phyloP scores from a whole-genome alignment of 2,329 filamentous ascomycete species.

The Phialophora expanda region DNA sequence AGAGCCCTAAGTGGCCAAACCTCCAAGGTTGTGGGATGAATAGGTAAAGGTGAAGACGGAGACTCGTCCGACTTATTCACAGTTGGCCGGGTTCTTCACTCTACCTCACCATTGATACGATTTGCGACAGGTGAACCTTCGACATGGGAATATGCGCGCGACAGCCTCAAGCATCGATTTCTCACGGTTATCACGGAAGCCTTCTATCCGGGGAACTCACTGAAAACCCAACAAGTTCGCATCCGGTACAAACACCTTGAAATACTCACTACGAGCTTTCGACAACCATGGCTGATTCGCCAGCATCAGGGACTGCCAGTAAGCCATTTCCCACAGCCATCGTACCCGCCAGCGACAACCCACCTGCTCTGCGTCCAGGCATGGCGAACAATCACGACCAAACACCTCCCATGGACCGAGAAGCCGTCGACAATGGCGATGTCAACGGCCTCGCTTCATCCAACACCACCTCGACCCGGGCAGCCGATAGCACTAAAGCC shows the following conservation, averaged over 20 bases:
- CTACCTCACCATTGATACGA: background rate
- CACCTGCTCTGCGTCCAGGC: background rate
- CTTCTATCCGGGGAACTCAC: background rate
- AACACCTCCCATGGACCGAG: background rate
- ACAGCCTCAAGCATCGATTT: background rate
- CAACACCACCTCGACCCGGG: background rate
- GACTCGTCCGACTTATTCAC: background rate
- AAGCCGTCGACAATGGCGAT: background rate
- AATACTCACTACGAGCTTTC: background rate
- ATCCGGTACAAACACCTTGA: background rate
- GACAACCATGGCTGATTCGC: background rate
- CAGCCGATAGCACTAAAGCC: background rate
- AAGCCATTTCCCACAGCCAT: background rate
- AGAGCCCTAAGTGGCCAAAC: background rate
- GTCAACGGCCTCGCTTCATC: background rate
- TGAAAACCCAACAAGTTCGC: background rate
- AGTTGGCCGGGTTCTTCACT: background rate
- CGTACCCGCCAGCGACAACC: background rate
- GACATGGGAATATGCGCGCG: too few species aligned
- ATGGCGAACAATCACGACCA: background rate
- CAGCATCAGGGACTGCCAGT: background rate
- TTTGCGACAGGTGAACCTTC: background rate
- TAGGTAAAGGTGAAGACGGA: background rate
- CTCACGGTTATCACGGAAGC: background rate
- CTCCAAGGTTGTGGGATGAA: background rate